These are phyloP conservation scores for Metarhizium sp. DNA, from an alignment of 2,329 filamentous ascomycete species.

Conservation along the genomic window DNA sequence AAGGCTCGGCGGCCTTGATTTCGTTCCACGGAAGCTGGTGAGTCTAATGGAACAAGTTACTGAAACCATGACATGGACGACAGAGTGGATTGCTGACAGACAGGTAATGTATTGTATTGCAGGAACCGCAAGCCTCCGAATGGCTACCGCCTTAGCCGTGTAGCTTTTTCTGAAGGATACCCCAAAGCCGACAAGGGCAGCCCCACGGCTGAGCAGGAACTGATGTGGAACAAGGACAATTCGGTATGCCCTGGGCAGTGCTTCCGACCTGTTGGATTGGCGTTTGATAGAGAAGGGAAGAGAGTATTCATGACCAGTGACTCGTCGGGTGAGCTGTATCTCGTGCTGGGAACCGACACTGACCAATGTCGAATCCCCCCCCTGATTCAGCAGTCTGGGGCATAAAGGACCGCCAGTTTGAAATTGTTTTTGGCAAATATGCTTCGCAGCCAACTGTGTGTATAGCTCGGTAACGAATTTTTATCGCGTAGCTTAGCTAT, in stretches of 20 bases:
- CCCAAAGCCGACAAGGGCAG: slow-evolving; percentile 24
- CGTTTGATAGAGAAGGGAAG: slow-evolving; percentile 23
- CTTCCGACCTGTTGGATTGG: slow-evolving; percentile 43
- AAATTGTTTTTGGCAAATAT: neutral
- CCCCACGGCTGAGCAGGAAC: slow-evolving; percentile 31
- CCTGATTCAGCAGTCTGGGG: neutral
- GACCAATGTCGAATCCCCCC: neutral
- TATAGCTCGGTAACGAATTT: neutral
- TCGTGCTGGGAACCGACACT: slow-evolving; percentile 20
- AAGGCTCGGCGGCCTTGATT: slow-evolving; percentile 47
- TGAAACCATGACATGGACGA: neutral
- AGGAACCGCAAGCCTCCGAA: slow-evolving; percentile 23
- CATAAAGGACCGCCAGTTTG: neutral
- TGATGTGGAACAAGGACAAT: slow-evolving; percentile 40
- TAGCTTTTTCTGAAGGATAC: slow-evolving; percentile 26
- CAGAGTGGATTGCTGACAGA: neutral
- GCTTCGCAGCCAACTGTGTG: neutral
- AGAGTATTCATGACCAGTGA: slow-evolving; percentile 46
- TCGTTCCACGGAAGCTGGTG: slow-evolving; percentile 54
- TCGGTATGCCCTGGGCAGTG: slow-evolving; percentile 35
- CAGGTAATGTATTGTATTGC: no score
- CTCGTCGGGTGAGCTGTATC: slow-evolving; percentile 44
- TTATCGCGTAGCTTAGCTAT: neutral
- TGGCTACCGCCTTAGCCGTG: slow-evolving; percentile 29
- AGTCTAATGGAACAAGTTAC: slow-evolving; percentile 3